Conservation (phyloP, 2,329 filamentous ascomycete species). For the Pestalotiopsis sp. region DNA sequence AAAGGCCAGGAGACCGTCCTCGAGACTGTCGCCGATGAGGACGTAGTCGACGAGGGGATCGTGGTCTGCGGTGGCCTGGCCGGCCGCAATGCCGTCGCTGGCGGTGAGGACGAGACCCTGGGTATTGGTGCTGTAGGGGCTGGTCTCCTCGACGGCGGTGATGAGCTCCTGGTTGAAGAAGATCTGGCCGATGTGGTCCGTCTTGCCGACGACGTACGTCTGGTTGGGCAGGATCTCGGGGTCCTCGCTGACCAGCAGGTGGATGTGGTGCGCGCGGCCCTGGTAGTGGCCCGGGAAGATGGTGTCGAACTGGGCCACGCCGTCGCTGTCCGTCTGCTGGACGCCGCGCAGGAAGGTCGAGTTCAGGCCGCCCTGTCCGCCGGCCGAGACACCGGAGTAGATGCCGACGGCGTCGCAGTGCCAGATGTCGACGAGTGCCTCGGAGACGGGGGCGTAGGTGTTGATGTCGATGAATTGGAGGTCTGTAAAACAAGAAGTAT, state of each 20-base stretch:
- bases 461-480: slow-evolving; percentile 40
- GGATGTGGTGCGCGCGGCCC: slow-evolving; percentile 42
- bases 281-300: slow-evolving; percentile 46
- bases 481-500: slow-evolving; percentile 21
- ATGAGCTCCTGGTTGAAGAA: slow-evolving; percentile 62
- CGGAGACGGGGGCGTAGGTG: slow-evolving; percentile 34
- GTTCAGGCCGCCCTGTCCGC: slow-evolving; percentile 34
- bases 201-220: slow-evolving; percentile 47
- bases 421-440: slow-evolving; percentile 41
- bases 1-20: slow-evolving; percentile 52
- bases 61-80: slow-evolving; percentile 50
- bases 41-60: slow-evolving; percentile 60
- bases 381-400: slow-evolving; percentile 35
- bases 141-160: slow-evolving; percentile 43
- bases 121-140: slow-evolving; percentile 46
- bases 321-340: slow-evolving; percentile 46
- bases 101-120: slow-evolving; percentile 48
- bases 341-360: slow-evolving; percentile 51
- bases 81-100: slow-evolving; percentile 50
- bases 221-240: slow-evolving; percentile 45
- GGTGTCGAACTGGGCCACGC: slow-evolving; percentile 50
- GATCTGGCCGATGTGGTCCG: slow-evolving; percentile 62
- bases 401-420: slow-evolving; percentile 40
- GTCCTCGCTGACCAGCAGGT: slow-evolving; percentile 32
- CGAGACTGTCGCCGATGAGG: slow-evolving; percentile 51